These are phyloP conservation scores for Closterium sp. DNA, from an alignment of 139 green algal genomes.

Conservation along the genomic window DNA sequence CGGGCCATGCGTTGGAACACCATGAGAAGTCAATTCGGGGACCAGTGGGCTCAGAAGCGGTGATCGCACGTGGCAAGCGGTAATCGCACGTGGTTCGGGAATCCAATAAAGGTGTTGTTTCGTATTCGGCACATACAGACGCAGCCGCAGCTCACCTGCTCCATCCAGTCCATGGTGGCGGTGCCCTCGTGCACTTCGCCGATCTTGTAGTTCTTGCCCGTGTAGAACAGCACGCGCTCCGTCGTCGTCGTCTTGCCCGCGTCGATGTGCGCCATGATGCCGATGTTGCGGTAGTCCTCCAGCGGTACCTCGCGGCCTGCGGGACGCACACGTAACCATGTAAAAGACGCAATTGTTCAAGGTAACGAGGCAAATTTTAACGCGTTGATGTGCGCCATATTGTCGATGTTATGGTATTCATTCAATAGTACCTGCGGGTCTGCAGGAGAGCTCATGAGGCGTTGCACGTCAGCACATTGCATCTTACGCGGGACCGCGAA, in stretches of 20 bases:
- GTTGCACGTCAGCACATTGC: no score
- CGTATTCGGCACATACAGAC: no score
- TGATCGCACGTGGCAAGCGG: no score
- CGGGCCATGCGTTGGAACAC: no score
- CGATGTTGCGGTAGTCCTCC: constrained; percentile 97
- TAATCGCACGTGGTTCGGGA: no score
- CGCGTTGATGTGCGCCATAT: constrained; percentile 81
- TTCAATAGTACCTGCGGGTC: constrained; percentile 32
- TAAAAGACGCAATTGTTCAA: no score
- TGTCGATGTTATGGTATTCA: constrained; percentile 98
- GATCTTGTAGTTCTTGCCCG: constrained; percentile 97
- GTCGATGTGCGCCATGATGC: constrained; percentile 91
- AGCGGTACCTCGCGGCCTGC: constrained; percentile 51
- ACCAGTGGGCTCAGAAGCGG: no score
- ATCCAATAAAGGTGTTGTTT: no score
- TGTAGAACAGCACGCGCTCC: constrained; percentile 99
- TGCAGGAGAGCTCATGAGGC: no score
- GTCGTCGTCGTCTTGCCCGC: constrained; percentile 92
- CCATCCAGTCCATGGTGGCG: constrained; percentile 99
- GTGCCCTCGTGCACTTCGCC: constrained; percentile 98
- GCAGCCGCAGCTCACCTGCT: constrained; percentile 50
- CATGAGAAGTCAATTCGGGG: no score
- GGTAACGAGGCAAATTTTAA: neutral
- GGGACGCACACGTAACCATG: neutral
- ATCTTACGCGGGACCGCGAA: no score